Percentiles rank a stretch among this genome's conserved stretches.
These are phyloP conservation scores for Pseudocercospora crystallina DNA, from an alignment of 2,329 filamentous ascomycete genomes.

Conservation along the genomic window DNA sequence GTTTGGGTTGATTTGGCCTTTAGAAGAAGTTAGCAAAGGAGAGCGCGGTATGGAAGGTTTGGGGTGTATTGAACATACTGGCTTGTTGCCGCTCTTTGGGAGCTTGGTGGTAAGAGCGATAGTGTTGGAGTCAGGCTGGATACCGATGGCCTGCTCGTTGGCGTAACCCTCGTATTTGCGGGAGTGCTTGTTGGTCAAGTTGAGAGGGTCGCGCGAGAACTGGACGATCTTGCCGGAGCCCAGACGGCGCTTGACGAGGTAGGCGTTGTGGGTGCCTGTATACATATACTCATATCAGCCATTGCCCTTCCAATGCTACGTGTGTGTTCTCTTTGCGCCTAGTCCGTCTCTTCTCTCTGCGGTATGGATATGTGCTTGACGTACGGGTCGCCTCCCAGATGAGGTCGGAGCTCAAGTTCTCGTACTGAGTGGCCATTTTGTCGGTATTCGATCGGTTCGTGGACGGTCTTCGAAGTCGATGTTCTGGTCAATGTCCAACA, in stretches of 20 bases:
- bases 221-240: constrained; percentile 67
- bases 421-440: constrained; percentile 53
- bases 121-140: constrained; percentile 76
- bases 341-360: constrained; percentile 3
- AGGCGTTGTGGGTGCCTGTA: constrained; percentile 82
- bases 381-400: constrained; percentile 94
- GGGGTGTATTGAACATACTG: constrained; percentile 40
- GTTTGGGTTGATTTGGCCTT: constrained; percentile 59
- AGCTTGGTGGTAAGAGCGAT: constrained; percentile 86
- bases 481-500: too few relatives aligned
- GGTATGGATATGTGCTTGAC: constrained; percentile 44
- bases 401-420: constrained; percentile 82
- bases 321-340: too few relatives aligned
- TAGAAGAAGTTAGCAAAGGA: too few relatives aligned
- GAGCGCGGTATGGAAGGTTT: too few relatives aligned
- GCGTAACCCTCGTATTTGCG: constrained; percentile 94
- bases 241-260: constrained; percentile 83
- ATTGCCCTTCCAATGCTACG: too few relatives aligned
- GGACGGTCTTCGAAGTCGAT: not conserved
- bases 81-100: constrained; percentile 68
- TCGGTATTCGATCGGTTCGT: constrained; percentile 46
- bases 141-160: constrained; percentile 84
- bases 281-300: constrained; percentile 9
- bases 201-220: constrained; percentile 93
- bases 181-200: constrained; percentile 86